phyloP scores from a whole-genome alignment of 768 basidiomycete species.

The Nevesoporus exiguus region DNA sequence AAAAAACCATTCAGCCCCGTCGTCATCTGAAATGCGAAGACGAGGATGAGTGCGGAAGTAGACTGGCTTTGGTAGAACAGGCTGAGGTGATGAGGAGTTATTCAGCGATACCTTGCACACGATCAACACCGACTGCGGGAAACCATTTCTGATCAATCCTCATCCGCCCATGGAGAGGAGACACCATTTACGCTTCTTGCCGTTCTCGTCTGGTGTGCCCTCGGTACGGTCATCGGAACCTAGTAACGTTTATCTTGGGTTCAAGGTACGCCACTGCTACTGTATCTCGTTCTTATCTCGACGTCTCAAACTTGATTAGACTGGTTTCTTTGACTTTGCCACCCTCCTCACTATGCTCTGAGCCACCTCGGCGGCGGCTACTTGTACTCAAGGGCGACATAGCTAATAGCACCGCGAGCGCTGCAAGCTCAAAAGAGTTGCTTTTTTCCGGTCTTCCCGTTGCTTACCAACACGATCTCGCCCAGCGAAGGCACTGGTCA shows the following conservation, averaged over 20 bases:
- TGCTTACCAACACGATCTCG: constrained; percentile 50
- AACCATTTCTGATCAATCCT: constrained; percentile 54
- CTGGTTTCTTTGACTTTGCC: constrained; percentile 49
- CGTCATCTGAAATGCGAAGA: constrained; percentile 1
- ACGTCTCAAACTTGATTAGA: constrained; percentile 24
- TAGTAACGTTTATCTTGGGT: constrained; percentile 65
- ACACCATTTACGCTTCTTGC: constrained; percentile 52
- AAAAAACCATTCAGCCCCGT: background rate
- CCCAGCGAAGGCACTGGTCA: constrained; percentile 48
- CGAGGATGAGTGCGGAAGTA: background rate
- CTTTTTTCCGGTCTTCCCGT: constrained; percentile 59
- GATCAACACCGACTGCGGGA: constrained; percentile 25
- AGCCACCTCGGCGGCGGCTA: constrained; percentile 46
- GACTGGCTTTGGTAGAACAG: background rate
- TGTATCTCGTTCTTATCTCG: background rate
- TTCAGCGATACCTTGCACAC: background rate
- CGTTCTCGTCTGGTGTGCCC: constrained; percentile 45
- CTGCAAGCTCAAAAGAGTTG: constrained; percentile 57
- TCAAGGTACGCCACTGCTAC: constrained; percentile 37
- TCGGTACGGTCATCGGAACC: constrained; percentile 56
- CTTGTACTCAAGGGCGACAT: constrained; percentile 54
- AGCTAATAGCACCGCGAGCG: constrained; percentile 25
- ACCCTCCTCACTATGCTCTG: constrained; percentile 45
- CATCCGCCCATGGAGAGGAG: constrained; percentile 39
- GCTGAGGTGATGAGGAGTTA: background rate